Base-by-base conservation (phyloP, 2,329 filamentous ascomycete species). In the Talaromyces sp. region DNA sequence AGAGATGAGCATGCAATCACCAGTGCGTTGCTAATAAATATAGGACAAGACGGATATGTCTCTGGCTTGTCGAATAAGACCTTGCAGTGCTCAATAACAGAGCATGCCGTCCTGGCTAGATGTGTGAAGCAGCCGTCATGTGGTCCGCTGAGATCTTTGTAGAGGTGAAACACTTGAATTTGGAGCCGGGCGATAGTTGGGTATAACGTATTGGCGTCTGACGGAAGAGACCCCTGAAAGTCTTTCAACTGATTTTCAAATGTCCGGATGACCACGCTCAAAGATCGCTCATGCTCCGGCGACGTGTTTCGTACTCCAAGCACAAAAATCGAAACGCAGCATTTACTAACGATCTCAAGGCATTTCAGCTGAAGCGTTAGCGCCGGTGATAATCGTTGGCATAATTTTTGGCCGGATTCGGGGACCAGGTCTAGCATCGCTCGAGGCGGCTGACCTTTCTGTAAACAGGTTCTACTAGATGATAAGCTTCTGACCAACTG, bases 231-330 rank as follows among this genome's bases (percentile, higher is more conserved):
- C 8, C 68, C 60, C n/a, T 73, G 74, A 5, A 78, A 63, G 27
- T 75, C 75, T n/a, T 70, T 65, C 13, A 75, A 62, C 36, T 76
- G 73, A 5, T 63, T 64, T 55, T 78, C 75, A 55, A 73, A 78
- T 6, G 69, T 67, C 19, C 70, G 70, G 19, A 79, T 64, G 15
- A 78, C 53, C 28, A 73, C 70, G 49, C 76, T 73, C 33, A 79
- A 65, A 5, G 71, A 66, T 8, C 71, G 70, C 58, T 79, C 77
- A 55, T 77, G 75, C 8, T 78, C 74, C 0, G 66, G 17, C 0
- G 71, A 70, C 69, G 78, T 73, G n/a, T 65, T 66, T 6, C 74
- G 71, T 8, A 79, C 63, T 2, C 77, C 76, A 62, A 75, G 75
- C 58, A 77, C 71, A 15, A 73, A 63, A 2, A 75, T 69, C 0